These are phyloP conservation scores for Botryotinia globosa DNA, from an alignment of 2,329 filamentous ascomycete genomes.

Conservation along the genomic window DNA sequence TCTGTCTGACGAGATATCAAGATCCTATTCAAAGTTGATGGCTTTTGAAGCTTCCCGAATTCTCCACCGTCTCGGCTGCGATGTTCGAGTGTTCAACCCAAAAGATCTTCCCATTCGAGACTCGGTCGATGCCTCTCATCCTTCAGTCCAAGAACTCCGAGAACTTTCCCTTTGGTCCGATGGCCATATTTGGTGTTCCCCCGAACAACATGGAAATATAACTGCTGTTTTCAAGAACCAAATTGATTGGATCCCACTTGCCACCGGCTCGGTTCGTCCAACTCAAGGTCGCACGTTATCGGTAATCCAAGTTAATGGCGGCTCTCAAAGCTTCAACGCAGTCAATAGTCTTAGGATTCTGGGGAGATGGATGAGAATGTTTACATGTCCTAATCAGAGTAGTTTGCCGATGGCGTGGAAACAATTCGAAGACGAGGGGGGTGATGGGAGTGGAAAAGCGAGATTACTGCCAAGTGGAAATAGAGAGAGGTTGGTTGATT, in stretches of 20 bases:
- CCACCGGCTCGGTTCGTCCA: constrained; percentile 58
- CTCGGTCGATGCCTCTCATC: constrained; percentile 51
- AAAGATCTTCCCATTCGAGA: constrained; percentile 60
- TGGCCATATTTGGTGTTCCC: constrained; percentile 63
- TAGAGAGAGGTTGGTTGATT: constrained; percentile 60
- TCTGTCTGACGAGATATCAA: neutral
- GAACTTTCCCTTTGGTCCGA: constrained; percentile 62
- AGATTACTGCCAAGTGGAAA: constrained; percentile 50
- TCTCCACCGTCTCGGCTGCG: constrained; percentile 62
- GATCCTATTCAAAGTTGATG: constrained; percentile 59
- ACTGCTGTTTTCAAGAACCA: constrained; percentile 68
- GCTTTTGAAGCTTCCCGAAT: constrained; percentile 60
- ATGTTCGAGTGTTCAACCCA: constrained; percentile 62
- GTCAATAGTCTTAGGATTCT: constrained; percentile 64
- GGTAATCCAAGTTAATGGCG: constrained; percentile 61
- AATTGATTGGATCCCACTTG: constrained; percentile 67
- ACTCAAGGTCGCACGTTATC: constrained; percentile 64
- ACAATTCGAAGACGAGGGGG: constrained; percentile 53
- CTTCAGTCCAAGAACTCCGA: constrained; percentile 61
- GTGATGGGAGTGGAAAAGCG: constrained; percentile 48
- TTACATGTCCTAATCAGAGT: constrained; percentile 63
- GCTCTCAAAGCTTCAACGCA: constrained; percentile 65
- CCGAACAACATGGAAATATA: constrained; percentile 66
- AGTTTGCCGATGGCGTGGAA: constrained; percentile 62
- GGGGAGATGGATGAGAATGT: constrained; percentile 70